phyloP scores from a whole-genome alignment of 331 rosid genomes.

The Pyracantha coccinea region DNA sequence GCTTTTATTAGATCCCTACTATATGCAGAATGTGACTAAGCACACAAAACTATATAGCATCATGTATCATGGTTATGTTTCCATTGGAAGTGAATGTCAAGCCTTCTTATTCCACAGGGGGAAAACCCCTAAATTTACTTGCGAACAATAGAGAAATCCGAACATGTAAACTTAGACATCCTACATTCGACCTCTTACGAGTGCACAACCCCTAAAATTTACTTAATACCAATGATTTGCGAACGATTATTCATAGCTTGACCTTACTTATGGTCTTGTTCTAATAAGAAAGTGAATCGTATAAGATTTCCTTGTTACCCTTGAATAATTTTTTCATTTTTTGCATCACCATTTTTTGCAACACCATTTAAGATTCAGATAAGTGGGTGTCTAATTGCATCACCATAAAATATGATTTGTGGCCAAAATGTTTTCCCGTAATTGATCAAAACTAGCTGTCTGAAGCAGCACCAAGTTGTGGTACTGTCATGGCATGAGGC shows the following conservation, averaged over 20 bases:
- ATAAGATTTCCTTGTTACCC: too few relatives aligned
- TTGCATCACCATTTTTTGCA: too few relatives aligned
- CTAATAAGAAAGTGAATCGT: neutral
- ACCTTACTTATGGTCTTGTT: neutral
- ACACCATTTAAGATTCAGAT: too few relatives aligned
- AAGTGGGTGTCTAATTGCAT: too few relatives aligned
- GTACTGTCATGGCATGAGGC: too few relatives aligned
- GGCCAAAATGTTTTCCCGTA: too few relatives aligned
- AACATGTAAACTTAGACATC: neutral
- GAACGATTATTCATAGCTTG: neutral
- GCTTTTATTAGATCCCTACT: neutral
- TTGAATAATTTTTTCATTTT: too few relatives aligned
- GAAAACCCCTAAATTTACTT: neutral
- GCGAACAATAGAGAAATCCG: neutral
- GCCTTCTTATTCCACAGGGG: neutral
- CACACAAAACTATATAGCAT: neutral
- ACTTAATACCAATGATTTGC: neutral
- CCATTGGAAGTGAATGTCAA: neutral
- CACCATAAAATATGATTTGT: too few relatives aligned
- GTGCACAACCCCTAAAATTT: neutral
- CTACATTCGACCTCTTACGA: neutral
- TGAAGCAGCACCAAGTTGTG: too few relatives aligned
- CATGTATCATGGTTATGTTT: neutral
- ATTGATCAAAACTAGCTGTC: too few relatives aligned
- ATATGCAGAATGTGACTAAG: neutral